Percentiles rank a stretch among this genome's conserved stretches.
Evolutionary conservation across 2,329 filamentous ascomycete genomes (phyloP).

Genomic region (Botrytis medusae): DNA sequence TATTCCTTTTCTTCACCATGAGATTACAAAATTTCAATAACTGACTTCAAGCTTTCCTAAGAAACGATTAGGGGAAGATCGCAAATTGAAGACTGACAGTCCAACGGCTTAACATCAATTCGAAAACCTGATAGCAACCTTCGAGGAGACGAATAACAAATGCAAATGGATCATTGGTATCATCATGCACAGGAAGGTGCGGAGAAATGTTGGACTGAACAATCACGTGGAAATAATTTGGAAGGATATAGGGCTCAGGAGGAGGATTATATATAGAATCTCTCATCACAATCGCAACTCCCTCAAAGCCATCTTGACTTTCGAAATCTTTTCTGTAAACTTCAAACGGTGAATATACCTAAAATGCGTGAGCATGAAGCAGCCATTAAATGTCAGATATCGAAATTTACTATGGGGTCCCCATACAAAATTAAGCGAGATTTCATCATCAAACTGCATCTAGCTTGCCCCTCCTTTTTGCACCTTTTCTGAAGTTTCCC

Average conservation of each 20-base stretch:
- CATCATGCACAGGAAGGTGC: not conserved
- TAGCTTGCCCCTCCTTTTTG: no score
- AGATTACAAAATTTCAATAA: not conserved
- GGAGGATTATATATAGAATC: not conserved
- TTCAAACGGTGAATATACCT: no score
- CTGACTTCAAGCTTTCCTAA: not conserved
- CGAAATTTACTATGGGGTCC: not conserved
- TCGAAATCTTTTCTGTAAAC: not conserved
- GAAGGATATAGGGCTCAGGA: not conserved
- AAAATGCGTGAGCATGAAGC: not conserved
- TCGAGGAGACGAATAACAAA: not conserved
- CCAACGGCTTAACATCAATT: not conserved
- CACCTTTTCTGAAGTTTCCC: not conserved
- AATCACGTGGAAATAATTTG: not conserved
- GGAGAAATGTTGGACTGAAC: not conserved
- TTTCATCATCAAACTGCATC: not conserved
- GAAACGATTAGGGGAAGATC: not conserved
- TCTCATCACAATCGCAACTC: not conserved
- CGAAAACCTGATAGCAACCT: rapidly evolving
- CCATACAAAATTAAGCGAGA: conserved; percentile 5
- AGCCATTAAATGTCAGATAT: not conserved
- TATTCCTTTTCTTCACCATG: no score
- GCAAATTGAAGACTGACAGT: not conserved
- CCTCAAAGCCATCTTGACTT: rapidly evolving
- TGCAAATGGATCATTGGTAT: not conserved